phyloP scores from a whole-genome alignment of 176 grass and related monocot genomes.

The Ensete ventricosum region DNA sequence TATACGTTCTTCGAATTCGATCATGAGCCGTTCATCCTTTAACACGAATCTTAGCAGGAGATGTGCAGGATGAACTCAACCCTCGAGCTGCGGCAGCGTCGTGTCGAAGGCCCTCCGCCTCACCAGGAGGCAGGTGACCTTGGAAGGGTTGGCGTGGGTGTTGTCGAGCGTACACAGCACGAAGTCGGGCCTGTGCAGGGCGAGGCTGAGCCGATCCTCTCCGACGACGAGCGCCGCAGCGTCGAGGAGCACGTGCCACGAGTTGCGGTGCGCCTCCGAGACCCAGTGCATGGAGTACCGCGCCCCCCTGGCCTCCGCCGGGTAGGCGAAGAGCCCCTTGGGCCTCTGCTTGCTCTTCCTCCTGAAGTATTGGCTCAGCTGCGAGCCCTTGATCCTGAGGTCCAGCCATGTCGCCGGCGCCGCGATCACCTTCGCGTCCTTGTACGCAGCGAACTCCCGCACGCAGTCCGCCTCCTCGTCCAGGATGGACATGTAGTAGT shows the following conservation, averaged over 20 bases:
- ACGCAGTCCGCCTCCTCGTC: slow-evolving; percentile 31
- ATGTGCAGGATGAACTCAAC: no score
- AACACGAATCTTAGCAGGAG: no score
- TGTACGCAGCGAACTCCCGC: slow-evolving; percentile 49
- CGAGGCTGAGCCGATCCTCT: slow-evolving; percentile 39
- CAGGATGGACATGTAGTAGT: slow-evolving; percentile 64
- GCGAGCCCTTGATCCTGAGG: slow-evolving; percentile 66
- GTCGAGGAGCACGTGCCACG: slow-evolving; percentile 63
- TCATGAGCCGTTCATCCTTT: no score
- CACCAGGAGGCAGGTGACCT: slow-evolving; percentile 45
- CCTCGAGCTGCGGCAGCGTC: slow-evolving; percentile 1
- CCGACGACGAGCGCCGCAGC: slow-evolving; percentile 37
- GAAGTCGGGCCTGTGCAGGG: slow-evolving; percentile 62
- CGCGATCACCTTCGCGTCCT: slow-evolving; percentile 50
- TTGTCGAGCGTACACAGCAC: slow-evolving; percentile 38
- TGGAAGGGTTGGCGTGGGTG: slow-evolving; percentile 25
- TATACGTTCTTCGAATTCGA: no score
- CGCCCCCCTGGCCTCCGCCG: slow-evolving; percentile 11
- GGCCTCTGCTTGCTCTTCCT: slow-evolving; percentile 61
- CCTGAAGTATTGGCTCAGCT: slow-evolving; percentile 72
- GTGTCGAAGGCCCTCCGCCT: slow-evolving; percentile 44
- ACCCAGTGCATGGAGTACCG: slow-evolving; percentile 65
- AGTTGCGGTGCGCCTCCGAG: slow-evolving; percentile 63
- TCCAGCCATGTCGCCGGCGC: slow-evolving; percentile 62
- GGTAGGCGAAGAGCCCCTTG: slow-evolving; percentile 76